Conservation (phyloP, 257 asterid genomes). For the Solanum medicagineum region DNA sequence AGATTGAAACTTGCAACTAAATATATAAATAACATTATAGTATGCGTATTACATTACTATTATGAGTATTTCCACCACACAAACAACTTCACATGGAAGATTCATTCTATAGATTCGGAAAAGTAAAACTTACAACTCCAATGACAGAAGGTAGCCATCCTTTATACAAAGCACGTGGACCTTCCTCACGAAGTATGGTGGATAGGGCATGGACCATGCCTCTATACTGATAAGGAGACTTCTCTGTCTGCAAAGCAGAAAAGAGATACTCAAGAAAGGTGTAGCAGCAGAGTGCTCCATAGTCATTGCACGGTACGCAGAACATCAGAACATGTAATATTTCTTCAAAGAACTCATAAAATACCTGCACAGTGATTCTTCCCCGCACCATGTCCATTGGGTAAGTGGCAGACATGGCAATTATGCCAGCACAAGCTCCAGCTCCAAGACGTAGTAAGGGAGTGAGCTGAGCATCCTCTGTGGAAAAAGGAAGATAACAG, state of each 20-base stretch:
- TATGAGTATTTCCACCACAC: not conserved
- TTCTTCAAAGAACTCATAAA: not conserved
- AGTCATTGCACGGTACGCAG: not conserved
- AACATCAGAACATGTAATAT: not conserved
- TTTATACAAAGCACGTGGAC: slow-evolving; percentile 86
- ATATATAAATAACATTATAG: not conserved
- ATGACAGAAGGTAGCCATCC: slow-evolving; percentile 99
- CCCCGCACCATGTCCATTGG: slow-evolving; percentile 99
- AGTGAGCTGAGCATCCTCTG: slow-evolving; percentile 83
- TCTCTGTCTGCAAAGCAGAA: slow-evolving; percentile 57
- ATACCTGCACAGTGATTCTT: slow-evolving; percentile 94
- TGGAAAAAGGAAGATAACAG: slow-evolving; percentile 6
- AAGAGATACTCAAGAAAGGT: slow-evolving; percentile 1
- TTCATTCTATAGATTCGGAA: not conserved
- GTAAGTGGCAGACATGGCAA: slow-evolving; percentile 99
- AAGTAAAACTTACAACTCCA: slow-evolving; percentile 76
- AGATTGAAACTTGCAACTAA: not conserved
- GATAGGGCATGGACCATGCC: slow-evolving; percentile 93
- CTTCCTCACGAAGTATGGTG: slow-evolving; percentile 97
- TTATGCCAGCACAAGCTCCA: slow-evolving; percentile 98
- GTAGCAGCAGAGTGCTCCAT: not conserved
- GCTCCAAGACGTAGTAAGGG: slow-evolving; percentile 92
- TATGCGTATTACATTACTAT: not conserved
- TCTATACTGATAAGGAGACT: slow-evolving; percentile 82
- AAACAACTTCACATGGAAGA: not conserved